A percentile compares a stretch with the other conserved stretches of the same genome.
Conservation (phyloP, 345 rosid genomes). For the Heritiera fomes region DNA sequence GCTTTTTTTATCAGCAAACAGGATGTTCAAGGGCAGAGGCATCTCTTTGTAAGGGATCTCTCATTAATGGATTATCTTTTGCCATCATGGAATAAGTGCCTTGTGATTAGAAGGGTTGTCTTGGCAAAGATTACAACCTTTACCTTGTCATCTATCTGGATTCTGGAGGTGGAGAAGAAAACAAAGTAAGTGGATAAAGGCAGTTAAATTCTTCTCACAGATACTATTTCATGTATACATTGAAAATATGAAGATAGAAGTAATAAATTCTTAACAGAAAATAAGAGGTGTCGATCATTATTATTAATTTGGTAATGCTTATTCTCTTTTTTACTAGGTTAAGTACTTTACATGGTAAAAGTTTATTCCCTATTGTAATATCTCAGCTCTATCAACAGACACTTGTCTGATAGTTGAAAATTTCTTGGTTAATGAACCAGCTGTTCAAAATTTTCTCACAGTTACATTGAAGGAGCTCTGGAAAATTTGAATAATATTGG, state of each 20-base stretch:
- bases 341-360: neutral
- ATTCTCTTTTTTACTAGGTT: constrained; percentile 4
- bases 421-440: neutral
- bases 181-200: neutral
- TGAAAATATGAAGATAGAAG: neutral
- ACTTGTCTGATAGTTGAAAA: neutral
- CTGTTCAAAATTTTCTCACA: neutral
- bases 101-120: constrained; percentile 6
- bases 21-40: neutral
- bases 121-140: neutral
- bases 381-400: neutral
- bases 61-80: neutral
- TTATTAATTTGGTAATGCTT: neutral
- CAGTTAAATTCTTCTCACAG: neutral
- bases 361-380: neutral
- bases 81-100: neutral
- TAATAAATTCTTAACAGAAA: neutral
- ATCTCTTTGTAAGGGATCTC: neutral
- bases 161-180: neutral
- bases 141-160: neutral
- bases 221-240: neutral
- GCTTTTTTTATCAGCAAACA: neutral
- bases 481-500: neutral
- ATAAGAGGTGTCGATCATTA: neutral
- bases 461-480: neutral